Percentiles rank a stretch among this genome's conserved stretches.
Evolutionary conservation across 2,329 filamentous ascomycete genomes (phyloP).

Genomic region (Neonectria coccinea): DNA sequence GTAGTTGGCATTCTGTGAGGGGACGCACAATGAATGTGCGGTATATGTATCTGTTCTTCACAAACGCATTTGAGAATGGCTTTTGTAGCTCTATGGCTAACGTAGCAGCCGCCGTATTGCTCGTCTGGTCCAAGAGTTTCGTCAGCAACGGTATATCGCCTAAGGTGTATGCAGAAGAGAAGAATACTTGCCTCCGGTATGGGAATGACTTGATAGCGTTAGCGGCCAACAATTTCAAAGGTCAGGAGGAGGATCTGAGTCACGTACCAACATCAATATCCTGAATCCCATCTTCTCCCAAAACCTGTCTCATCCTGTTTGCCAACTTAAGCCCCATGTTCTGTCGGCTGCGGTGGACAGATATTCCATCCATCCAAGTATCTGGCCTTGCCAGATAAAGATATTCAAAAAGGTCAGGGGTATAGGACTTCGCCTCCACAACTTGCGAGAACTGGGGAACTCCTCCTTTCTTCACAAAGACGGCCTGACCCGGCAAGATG

Average conservation of each 20-base stretch:
- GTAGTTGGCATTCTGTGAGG: no score
- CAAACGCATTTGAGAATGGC: constrained; percentile 83
- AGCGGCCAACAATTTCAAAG: no score
- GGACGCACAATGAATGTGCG: constrained; percentile 75
- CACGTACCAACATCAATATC: constrained; percentile 75
- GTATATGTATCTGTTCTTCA: constrained; percentile 92
- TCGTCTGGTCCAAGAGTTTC: constrained; percentile 65
- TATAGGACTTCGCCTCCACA: constrained; percentile 74
- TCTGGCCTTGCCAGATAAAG: constrained; percentile 91
- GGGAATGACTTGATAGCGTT: constrained; percentile 70
- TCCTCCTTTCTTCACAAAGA: constrained; percentile 84
- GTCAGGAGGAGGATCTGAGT: not conserved
- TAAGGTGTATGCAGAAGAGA: no score
- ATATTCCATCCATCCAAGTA: constrained; percentile 86
- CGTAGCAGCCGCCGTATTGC: constrained; percentile 81
- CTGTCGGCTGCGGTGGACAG: constrained; percentile 83
- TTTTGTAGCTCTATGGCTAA: constrained; percentile 81
- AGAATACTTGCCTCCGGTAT: constrained; percentile 61
- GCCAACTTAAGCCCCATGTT: constrained; percentile 89
- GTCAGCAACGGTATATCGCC: no score
- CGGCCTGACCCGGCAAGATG: constrained; percentile 85
- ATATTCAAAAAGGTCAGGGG: constrained; percentile 68
- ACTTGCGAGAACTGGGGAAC: constrained; percentile 82
- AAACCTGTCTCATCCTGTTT: constrained; percentile 73
- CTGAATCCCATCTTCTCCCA: constrained; percentile 76